Conservation (phyloP, 192 early-diverging fungal species). For the Cetraspora pellucida region DNA sequence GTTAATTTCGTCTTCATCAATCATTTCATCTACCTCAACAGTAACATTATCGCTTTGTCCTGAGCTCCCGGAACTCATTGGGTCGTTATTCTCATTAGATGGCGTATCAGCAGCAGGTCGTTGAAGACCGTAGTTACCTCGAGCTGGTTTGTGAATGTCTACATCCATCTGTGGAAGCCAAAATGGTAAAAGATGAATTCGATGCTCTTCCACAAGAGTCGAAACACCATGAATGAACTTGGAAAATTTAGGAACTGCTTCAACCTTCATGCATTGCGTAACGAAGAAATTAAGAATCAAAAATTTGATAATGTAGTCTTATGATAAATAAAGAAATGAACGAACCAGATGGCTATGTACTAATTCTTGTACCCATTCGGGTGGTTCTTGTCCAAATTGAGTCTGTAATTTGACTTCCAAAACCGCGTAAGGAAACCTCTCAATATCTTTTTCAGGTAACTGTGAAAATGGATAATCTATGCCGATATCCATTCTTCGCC, state of each 20-base stretch:
- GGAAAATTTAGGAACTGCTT: constrained; percentile 95
- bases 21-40: constrained; percentile 39
- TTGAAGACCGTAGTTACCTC: constrained; percentile 52
- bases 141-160: constrained; percentile 82
- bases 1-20: constrained; percentile 32
- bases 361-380: constrained; percentile 92
- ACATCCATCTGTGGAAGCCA: constrained; percentile 96
- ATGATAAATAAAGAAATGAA: neutral
- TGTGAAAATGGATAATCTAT: constrained; percentile 91
- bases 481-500: constrained; percentile 93
- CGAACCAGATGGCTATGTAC: constrained; percentile 79
- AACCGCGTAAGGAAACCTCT: constrained; percentile 94
- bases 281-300: neutral
- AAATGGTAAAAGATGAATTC: constrained; percentile 85
- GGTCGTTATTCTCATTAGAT: constrained; percentile 37
- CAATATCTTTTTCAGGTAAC: constrained; percentile 80
- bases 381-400: constrained; percentile 85
- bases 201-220: constrained; percentile 73
- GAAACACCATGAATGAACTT: constrained; percentile 97
- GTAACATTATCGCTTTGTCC: constrained; percentile 33
- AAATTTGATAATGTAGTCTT: too few relatives aligned
- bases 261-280: constrained; percentile 49
- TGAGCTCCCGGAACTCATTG: constrained; percentile 26
- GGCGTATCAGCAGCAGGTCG: constrained; percentile 44
- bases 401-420: constrained; percentile 98